Conservation (phyloP, 2,329 filamentous ascomycete genomes). For the Bipolaris zeicola region DNA sequence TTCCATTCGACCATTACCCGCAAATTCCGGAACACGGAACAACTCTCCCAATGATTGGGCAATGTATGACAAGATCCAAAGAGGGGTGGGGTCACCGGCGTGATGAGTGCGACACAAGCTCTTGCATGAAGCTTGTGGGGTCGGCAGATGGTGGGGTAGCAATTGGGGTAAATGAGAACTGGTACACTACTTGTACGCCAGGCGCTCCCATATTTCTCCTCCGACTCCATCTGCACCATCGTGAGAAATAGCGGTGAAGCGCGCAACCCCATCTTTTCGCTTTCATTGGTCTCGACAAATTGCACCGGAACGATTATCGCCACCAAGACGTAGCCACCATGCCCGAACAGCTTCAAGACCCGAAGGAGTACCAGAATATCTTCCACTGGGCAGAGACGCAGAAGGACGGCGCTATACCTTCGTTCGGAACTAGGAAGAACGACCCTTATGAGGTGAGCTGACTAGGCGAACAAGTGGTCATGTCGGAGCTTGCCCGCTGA, state of each 20-base stretch:
- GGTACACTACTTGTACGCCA: slow-evolving; percentile 13
- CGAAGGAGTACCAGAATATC: slow-evolving; percentile 47
- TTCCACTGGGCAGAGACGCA: slow-evolving; percentile 65
- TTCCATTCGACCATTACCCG: background rate
- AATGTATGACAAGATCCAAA: background rate
- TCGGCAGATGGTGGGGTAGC: slow-evolving; percentile 9
- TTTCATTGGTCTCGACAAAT: slow-evolving; percentile 1
- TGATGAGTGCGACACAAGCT: background rate
- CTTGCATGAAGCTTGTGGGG: slow-evolving; percentile 17
- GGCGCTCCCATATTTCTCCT: background rate
- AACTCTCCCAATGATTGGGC: slow-evolving; percentile 4
- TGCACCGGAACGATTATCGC: background rate
- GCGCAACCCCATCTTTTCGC: background rate
- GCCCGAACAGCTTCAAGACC: slow-evolving; percentile 38
- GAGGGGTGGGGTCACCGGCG: slow-evolving; percentile 3
- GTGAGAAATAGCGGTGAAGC: background rate
- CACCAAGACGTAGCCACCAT: slow-evolving; percentile 19
- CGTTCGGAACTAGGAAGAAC: slow-evolving; percentile 60
- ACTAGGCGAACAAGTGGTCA: background rate
- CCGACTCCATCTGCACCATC: background rate
- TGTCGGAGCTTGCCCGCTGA: slow-evolving; percentile 11
- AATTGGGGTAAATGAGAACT: slow-evolving; percentile 3
- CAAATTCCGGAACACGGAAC: background rate
- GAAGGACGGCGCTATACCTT: slow-evolving; percentile 60
- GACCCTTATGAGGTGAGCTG: slow-evolving; percentile 58